A percentile compares a stretch with the other conserved stretches of the same genome.
phyloP scores from a whole-genome alignment of 345 rosid species.

The Ricinus communis region DNA sequence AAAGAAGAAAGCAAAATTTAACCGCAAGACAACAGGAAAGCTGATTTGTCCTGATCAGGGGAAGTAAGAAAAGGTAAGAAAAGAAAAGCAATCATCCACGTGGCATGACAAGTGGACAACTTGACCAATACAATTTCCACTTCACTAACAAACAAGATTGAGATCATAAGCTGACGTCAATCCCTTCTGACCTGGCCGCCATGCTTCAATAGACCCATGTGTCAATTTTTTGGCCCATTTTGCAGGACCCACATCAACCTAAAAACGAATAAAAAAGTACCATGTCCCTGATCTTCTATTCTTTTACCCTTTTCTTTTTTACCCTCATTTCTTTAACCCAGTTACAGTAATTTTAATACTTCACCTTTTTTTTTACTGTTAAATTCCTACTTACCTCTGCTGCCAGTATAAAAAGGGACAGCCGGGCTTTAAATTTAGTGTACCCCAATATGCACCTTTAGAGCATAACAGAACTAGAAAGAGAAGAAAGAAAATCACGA shows the following conservation, averaged over 20 bases:
- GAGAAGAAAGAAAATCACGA: too few species aligned
- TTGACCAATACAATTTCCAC: background rate
- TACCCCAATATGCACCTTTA: background rate
- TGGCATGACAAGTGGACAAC: constrained; percentile 22
- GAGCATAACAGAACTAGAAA: background rate
- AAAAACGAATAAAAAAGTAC: background rate
- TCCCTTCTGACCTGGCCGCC: constrained; percentile 33
- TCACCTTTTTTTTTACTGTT: too few species aligned
- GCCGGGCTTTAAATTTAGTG: constrained; percentile 12
- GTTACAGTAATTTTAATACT: background rate
- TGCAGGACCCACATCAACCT: background rate
- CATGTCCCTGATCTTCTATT: background rate
- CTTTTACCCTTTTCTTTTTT: background rate
- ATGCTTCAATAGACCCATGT: constrained; percentile 36
- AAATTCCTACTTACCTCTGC: background rate
- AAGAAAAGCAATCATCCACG: constrained; percentile 8
- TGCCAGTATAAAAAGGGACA: constrained; percentile 29
- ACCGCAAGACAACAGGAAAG: too few species aligned
- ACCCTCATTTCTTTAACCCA: too few species aligned
- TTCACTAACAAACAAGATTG: constrained; percentile 9
- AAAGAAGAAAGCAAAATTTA: too few species aligned
- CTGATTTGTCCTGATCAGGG: constrained; percentile 16
- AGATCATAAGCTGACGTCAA: constrained; percentile 21
- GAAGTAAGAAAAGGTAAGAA: background rate
- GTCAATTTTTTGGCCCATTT: constrained; percentile 12